Base-by-base conservation (phyloP, 305 asterid species). In the Lippia alba region DNA sequence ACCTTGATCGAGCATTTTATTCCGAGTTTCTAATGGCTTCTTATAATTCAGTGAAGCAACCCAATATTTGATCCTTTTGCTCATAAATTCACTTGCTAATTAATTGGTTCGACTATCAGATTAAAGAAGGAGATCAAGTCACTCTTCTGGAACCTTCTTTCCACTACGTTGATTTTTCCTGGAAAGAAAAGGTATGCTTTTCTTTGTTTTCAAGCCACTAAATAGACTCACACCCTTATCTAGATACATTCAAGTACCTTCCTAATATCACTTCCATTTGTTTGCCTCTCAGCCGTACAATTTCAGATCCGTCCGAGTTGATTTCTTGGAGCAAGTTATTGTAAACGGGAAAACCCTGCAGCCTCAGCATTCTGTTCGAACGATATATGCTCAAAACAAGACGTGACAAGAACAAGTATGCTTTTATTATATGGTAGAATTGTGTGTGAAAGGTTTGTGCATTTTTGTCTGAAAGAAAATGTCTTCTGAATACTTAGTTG, bases 241-340 rank as follows among this genome's bases (percentile, higher is more conserved):
- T 61, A 55, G 34, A 67, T n/a, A n/a, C 41, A 36, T 36, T 16
- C 55, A 41, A 63, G 14, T 64, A 34, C 33, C 39, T 51, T 10
- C 32, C 56, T 50, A 15, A 40, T 69, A 39, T 17, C 32, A 11
- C 14, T 51, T 24, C 30, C 30, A 24, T 24, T 24, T 24, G 30
- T 24, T 24, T 24, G 30, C 30, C 24, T 41, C 16, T 46, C 86
- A 89, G 99, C 68, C 19, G 40, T 89, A 90, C 73, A 83, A 86
- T 83, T 91, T 89, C 85, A 88, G 83, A 76, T 88, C 96, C n/a
- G 89, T 91, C 39, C 94, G 99, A 8, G 86, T 88, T 17, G 97
- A 94, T 72, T 90, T 88, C 83, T 59, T 89, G 82, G 91, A 91
- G 76, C 99, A 94, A 85, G 79, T 91, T 75, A 85, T 91, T 16